Evolutionary conservation across 768 basidiomycete genomes (phyloP), one percentile per base, ranked within the genome.

Genomic region (Serpula lacrymans): DNA sequence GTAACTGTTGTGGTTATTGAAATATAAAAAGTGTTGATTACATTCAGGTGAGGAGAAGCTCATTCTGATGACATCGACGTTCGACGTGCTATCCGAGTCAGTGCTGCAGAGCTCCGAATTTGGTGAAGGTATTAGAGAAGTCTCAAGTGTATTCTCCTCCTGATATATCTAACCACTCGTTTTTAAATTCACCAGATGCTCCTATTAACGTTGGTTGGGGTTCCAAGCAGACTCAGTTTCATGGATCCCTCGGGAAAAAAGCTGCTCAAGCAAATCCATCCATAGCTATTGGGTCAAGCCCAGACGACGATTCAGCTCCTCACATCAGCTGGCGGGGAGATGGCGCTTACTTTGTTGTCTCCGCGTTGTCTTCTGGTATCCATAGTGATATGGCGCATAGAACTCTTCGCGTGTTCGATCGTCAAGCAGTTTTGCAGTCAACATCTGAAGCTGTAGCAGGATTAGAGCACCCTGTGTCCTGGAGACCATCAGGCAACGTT

Each of bases 171-270:
- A 2, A 17, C 26, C 6, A 14, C 20, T 32, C 33, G 45, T 24
- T 35, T 23, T 23, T 11, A 4, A 10, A 26, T 33, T 22, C 48
- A 43, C 4, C 51, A 91, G 92, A 92, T 58, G 78, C 83, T 18
- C 89, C 88, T 2, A 91, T 97, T 53, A 90, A 94, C 52, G 91
- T 97, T 44, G 96, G 96, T 12, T 99, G 96, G 96, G 96, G 96
- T 28, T 88, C 88, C 2, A 95, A 94, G 55, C 76, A 88, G 58
- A 98, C 96, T 0, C 96, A 99, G 55, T 99, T 99, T 58, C 93
- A 97, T 51, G 96, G 96, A 8, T 95, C 93, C 0, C 69, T 91
- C 4, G 95, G 96, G 13, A 97, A 97, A 59, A 50, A 47, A 24
- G 86, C 87, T 17, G 88, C 90, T 0, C 75, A 79, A 47, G 70